Conservation (phyloP, 441 rosid genomes). For the Jatropha podagrica region DNA sequence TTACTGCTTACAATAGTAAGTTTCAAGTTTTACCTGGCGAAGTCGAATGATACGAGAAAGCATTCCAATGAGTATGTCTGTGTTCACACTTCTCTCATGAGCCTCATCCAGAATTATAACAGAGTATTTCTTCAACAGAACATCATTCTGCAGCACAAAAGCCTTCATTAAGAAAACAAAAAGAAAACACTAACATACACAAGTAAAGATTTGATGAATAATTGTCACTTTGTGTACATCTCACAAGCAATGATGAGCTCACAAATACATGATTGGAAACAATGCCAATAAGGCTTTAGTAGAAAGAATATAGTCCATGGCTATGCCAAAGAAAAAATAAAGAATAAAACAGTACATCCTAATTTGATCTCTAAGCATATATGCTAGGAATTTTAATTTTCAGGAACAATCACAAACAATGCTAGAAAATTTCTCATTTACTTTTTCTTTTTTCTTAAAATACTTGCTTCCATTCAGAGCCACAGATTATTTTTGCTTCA, state of each 20-base stretch:
- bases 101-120: conserved; percentile 92
- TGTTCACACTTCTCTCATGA: conserved; percentile 94
- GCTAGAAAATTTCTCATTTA: not conserved
- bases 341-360: not conserved
- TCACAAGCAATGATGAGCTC: not conserved
- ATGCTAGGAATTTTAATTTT: not conserved
- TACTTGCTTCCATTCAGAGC: not conserved
- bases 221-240: not conserved
- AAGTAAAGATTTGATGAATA: not conserved
- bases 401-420: not conserved
- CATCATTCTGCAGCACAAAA: conserved; percentile 61
- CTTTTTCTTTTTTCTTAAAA: not conserved
- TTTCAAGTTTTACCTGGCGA: conserved; percentile 58
- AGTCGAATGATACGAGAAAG: conserved; percentile 69
- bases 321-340: not conserved
- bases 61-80: conserved; percentile 97
- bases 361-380: not conserved
- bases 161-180: conserved; percentile 1
- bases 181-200: conserved; percentile 10
- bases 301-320: not conserved
- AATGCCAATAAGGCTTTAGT: conserved; percentile 2
- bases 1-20: conserved; percentile 45
- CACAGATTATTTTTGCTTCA: not conserved
- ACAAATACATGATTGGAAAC: conserved; percentile 2
- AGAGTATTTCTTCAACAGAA: conserved; percentile 75